phyloP scores from a whole-genome alignment of 805 yeast species.

The Candida tammaniensis region DNA sequence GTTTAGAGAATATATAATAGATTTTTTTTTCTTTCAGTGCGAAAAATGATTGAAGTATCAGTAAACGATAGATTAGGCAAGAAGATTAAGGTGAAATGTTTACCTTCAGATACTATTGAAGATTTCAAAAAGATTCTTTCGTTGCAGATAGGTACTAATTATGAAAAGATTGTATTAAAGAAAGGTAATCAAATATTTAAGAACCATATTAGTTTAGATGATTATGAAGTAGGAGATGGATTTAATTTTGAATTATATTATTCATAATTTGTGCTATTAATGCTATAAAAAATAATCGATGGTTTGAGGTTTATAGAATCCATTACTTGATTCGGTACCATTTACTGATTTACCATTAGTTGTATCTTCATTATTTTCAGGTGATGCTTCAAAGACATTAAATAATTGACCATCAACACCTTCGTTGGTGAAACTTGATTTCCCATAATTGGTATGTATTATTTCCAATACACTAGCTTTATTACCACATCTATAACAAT shows the following conservation, averaged over 20 bases:
- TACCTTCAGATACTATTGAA: slow-evolving; percentile 80
- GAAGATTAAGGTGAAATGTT: slow-evolving; percentile 83
- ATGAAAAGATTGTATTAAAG: slow-evolving; percentile 66
- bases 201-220: slow-evolving; percentile 89
- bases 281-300: slow-evolving; percentile 50
- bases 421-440: slow-evolving; percentile 4
- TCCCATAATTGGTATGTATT: slow-evolving; percentile 44
- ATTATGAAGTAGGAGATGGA: slow-evolving; percentile 91
- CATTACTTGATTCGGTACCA: slow-evolving; percentile 21
- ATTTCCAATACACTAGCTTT: slow-evolving; percentile 96
- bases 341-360: slow-evolving; percentile 38
- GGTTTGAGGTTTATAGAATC: slow-evolving; percentile 23
- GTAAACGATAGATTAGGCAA: slow-evolving; percentile 71
- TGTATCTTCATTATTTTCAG: slow-evolving; percentile 74
- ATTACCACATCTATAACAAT: slow-evolving; percentile 96
- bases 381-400: slow-evolving; percentile 96
- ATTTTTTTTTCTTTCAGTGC: not conserved
- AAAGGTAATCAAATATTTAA: slow-evolving; percentile 83
- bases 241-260: slow-evolving; percentile 83
- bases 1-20: too few species aligned
- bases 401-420: slow-evolving; percentile 60
- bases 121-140: slow-evolving; percentile 85
- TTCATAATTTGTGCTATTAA: slow-evolving; percentile 28
- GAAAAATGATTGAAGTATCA: slow-evolving; percentile 38
- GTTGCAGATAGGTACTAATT: slow-evolving; percentile 75